Evolutionary conservation across 495 filamentous ascomycete species (phyloP), one percentile per base, ranked within the genome.

Genomic region (Penicillium ucsense): DNA sequence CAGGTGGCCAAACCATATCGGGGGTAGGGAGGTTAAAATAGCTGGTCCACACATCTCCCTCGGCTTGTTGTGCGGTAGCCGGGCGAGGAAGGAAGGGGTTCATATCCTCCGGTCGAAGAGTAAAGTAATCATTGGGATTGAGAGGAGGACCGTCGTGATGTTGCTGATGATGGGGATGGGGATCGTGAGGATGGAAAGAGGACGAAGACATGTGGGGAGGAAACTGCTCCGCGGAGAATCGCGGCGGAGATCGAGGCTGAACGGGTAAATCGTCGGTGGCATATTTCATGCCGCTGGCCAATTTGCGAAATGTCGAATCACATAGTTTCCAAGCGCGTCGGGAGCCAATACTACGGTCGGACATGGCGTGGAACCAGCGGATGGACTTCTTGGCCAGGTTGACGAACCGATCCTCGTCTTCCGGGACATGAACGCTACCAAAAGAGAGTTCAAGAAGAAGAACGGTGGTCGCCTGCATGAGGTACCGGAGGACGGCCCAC

Each of bases 401-500:
- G 6, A 82, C 54, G 8, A 80, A 61, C 0, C 61, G 63, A 0
- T 58, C 60, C 33, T 76, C 67, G 41, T 77, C 67, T 27, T 70
- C 56, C 10, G 76, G 77, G 38, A 72, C 64, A 52, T 83, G 80
- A 36, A 76, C 62, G 40, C 67, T 64, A 38, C 70, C 66, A 50
- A 81, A 79, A 2, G 79, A 77, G 32, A 82, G 60, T 52, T 85
- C 82, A 11, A 84, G 67, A 48, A 85, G 72, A 5, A 85, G 62
- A 7, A 84, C 71, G 1, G 73, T 76, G 2, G 74, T 66, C 3
- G 80, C 71, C 58, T 84, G 79, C 69, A 82, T 82, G 27, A 86
- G 58, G 47, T 79, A 77, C 49, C 84, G 82, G 5, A 86, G 61
- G 4, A 81, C 63, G 40, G 71, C 73, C 80, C 80, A 86, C 81